Conservation (phyloP, 2,329 filamentous ascomycete species). For the Monosporascus sp. region DNA sequence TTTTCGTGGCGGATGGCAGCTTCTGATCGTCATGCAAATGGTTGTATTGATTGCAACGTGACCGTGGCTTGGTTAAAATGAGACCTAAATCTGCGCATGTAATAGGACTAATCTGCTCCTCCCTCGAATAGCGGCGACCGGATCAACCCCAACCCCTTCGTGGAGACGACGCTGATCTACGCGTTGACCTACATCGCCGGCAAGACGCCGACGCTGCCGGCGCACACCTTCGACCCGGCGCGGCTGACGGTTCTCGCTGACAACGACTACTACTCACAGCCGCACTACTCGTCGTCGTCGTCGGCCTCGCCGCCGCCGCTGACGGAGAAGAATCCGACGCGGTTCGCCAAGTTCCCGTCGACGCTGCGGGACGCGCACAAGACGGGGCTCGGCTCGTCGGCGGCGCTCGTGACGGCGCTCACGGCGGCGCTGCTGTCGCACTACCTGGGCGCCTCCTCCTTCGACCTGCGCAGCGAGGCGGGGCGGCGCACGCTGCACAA, state of each 20-base stretch:
- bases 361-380: slow-evolving; percentile 79
- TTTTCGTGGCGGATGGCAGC: too few species aligned
- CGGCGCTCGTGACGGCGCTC: slow-evolving; percentile 85
- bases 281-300: slow-evolving; percentile 32
- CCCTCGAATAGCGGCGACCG: slow-evolving; percentile 33
- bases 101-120: slow-evolving; percentile 3
- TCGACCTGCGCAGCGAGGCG: slow-evolving; percentile 49
- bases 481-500: slow-evolving; percentile 72
- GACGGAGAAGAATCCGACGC: slow-evolving; percentile 28
- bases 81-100: neutral
- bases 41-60: too few species aligned
- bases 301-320: neutral
- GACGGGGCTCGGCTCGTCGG: slow-evolving; percentile 91
- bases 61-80: neutral
- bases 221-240: slow-evolving; percentile 56
- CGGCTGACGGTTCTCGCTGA: slow-evolving; percentile 86
- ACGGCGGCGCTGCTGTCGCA: slow-evolving; percentile 71
- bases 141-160: slow-evolving; percentile 67
- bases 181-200: slow-evolving; percentile 72
- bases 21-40: too few species aligned
- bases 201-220: slow-evolving; percentile 30
- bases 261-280: slow-evolving; percentile 91
- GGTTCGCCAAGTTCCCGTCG: slow-evolving; percentile 75
- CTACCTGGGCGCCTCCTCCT: slow-evolving; percentile 56
- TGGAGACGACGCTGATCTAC: slow-evolving; percentile 87